Conservation (phyloP, 2,329 filamentous ascomycete genomes). For the Capronia coronata region DNA sequence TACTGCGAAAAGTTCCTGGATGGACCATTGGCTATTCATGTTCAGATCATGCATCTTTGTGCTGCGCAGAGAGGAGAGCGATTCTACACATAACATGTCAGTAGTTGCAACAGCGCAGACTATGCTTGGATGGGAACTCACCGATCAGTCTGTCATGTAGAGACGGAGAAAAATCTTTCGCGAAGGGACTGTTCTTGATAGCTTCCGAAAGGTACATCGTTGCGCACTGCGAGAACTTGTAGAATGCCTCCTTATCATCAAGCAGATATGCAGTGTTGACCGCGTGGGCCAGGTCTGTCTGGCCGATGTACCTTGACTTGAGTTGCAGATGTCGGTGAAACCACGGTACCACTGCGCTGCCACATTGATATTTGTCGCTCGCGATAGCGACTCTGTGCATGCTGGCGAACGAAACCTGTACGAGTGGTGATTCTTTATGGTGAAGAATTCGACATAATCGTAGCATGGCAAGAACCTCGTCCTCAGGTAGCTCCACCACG, state of each 20-base stretch:
- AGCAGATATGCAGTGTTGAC: neutral
- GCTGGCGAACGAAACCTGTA: neutral
- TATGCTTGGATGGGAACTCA: neutral
- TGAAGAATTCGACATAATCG: too few relatives aligned
- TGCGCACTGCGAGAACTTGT: neutral
- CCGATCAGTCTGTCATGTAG: neutral
- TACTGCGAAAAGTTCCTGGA: neutral
- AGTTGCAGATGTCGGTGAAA: neutral
- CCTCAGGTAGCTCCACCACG: constrained; percentile 6
- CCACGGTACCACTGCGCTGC: neutral
- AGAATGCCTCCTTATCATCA: constrained; percentile 2
- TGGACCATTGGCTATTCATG: neutral
- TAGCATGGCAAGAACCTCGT: too few relatives aligned
- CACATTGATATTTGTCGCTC: neutral
- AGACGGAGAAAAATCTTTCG: neutral
- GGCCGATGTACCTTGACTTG: neutral
- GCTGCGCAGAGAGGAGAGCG: neutral
- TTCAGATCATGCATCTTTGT: neutral
- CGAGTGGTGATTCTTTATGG: neutral
- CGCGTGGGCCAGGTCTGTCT: neutral
- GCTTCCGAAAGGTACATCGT: neutral
- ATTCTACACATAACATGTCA: neutral
- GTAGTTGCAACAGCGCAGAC: neutral
- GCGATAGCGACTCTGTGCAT: neutral
- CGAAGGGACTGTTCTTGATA: neutral